Evolutionary conservation across 768 basidiomycete species (phyloP).

Genomic region (Macrocybe gigantea): DNA sequence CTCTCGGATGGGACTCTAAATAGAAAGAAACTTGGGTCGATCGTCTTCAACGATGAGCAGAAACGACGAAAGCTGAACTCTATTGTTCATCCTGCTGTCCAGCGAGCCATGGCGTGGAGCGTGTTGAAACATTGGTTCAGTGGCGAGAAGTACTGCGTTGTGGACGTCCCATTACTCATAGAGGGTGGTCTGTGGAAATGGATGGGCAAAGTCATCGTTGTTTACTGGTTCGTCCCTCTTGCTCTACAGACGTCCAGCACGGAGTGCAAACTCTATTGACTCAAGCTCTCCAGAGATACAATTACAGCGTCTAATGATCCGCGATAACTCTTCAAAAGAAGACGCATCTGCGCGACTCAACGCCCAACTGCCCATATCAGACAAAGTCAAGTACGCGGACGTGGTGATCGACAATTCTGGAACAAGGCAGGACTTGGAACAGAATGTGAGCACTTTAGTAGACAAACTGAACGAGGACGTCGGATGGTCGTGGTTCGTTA

Average conservation of each 20-base stretch:
- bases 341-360: slow-evolving; percentile 72
- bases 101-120: slow-evolving; percentile 64
- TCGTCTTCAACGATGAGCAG: slow-evolving; percentile 75
- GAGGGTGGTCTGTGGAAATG: slow-evolving; percentile 82
- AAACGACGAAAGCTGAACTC: slow-evolving; percentile 71
- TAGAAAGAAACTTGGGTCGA: slow-evolving; percentile 73
- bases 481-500: slow-evolving; percentile 39
- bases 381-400: slow-evolving; percentile 84
- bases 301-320: slow-evolving; percentile 71
- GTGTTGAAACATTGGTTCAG: slow-evolving; percentile 67
- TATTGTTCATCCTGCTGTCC: slow-evolving; percentile 91
- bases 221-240: slow-evolving; percentile 71
- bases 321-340: slow-evolving; percentile 59
- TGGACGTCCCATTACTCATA: slow-evolving; percentile 93
- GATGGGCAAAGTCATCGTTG: slow-evolving; percentile 81
- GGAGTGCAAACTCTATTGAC: not conserved
- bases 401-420: slow-evolving; percentile 88
- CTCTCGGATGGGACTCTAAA: slow-evolving; percentile 68
- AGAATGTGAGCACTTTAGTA: slow-evolving; percentile 7
- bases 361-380: slow-evolving; percentile 73
- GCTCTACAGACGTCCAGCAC: not conserved
- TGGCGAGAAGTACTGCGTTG: slow-evolving; percentile 72
- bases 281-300: slow-evolving; percentile 78
- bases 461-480: not conserved
- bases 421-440: slow-evolving; percentile 56